Evolutionary conservation across 2,329 filamentous ascomycete genomes (phyloP).

Genomic region (Teratosphaeriaceae sp.): DNA sequence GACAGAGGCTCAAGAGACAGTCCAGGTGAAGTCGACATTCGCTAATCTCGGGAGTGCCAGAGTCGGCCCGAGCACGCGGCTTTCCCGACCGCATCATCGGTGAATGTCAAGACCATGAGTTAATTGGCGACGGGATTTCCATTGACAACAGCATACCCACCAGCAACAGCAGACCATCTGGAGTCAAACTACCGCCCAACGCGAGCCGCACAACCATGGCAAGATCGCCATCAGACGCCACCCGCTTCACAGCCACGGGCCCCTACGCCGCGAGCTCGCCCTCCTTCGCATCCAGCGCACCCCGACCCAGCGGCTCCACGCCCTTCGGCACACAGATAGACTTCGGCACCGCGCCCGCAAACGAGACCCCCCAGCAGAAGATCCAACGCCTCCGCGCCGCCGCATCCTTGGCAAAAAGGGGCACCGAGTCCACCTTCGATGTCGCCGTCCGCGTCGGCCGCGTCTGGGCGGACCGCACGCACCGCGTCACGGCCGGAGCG

Average conservation of each 20-base stretch:
- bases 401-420: conserved; percentile 40
- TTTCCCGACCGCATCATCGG: too few relatives aligned
- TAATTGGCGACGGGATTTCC: too few relatives aligned
- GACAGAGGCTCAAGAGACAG: too few relatives aligned
- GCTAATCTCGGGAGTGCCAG: too few relatives aligned
- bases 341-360: conserved; percentile 31
- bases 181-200: background rate
- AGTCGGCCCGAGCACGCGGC: too few relatives aligned
- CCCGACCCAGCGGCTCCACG: conserved; percentile 17
- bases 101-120: too few relatives aligned
- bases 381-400: conserved; percentile 46
- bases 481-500: conserved; percentile 53
- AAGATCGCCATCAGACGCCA: conserved; percentile 71
- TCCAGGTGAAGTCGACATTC: too few relatives aligned
- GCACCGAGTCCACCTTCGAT: conserved; percentile 50
- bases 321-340: conserved; percentile 21
- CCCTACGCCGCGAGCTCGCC: conserved; percentile 64
- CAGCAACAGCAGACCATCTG: background rate
- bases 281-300: conserved; percentile 30
- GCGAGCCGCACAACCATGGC: too few relatives aligned
- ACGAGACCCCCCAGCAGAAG: conserved; percentile 49
- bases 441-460: conserved; percentile 47
- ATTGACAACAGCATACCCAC: background rate
- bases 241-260: conserved; percentile 65
- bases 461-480: conserved; percentile 53